These are phyloP conservation scores for Amaranthus cruentus DNA, from an alignment of 148 eudicot species.

Conservation along the genomic window DNA sequence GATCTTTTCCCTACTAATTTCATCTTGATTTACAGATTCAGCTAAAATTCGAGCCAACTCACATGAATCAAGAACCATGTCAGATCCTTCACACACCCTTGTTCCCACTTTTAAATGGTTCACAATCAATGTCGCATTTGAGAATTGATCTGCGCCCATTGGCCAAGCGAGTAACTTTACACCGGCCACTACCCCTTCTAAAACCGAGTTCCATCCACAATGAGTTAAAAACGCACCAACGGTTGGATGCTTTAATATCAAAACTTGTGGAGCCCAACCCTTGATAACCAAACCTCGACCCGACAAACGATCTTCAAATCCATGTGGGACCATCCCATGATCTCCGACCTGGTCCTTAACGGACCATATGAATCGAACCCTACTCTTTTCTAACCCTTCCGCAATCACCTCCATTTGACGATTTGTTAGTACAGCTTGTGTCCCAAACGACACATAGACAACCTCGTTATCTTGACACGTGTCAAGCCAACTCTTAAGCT, in stretches of 20 bases:
- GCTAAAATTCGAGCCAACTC: slow-evolving; percentile 27
- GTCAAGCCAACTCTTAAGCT: slow-evolving; percentile 44
- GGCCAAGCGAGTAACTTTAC: slow-evolving; percentile 46
- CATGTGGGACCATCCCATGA: background rate
- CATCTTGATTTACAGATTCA: slow-evolving; percentile 5
- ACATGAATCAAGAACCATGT: slow-evolving; percentile 19
- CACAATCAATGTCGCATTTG: slow-evolving; percentile 35
- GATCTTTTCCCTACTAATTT: slow-evolving; percentile 14
- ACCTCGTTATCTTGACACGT: slow-evolving; percentile 27
- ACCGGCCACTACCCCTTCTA: slow-evolving; percentile 42
- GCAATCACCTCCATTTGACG: slow-evolving; percentile 28
- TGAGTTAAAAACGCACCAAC: slow-evolving; percentile 48
- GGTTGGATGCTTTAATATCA: slow-evolving; percentile 36
- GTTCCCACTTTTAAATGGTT: slow-evolving; percentile 29
- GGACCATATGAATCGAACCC: slow-evolving; percentile 35
- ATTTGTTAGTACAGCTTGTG: slow-evolving; percentile 19
- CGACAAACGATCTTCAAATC: slow-evolving; percentile 20
- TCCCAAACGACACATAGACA: slow-evolving; percentile 38
- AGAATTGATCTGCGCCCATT: slow-evolving; percentile 40
- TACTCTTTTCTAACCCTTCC: slow-evolving; percentile 23
- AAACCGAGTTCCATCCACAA: slow-evolving; percentile 56
- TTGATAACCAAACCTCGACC: slow-evolving; percentile 36
- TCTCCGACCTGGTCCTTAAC: slow-evolving; percentile 16
- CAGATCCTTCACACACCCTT: slow-evolving; percentile 27
- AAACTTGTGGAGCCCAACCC: slow-evolving; percentile 56